Base-by-base conservation (phyloP, 2,329 filamentous ascomycete species). In the Hypoxylon sp. region DNA sequence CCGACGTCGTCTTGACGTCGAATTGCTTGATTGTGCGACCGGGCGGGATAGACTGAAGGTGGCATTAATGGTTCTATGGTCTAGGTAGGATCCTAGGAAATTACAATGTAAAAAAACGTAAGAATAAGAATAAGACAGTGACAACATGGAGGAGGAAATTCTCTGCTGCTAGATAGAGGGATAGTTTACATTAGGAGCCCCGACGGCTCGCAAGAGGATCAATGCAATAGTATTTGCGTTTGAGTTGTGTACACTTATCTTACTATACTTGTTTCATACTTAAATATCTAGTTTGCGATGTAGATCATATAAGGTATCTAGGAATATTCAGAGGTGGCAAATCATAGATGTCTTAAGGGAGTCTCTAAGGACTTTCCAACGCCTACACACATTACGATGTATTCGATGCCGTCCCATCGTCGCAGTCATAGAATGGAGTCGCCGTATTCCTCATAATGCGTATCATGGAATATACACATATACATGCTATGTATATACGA, bases 191-290 rank as follows among this genome's bases (percentile, higher is more conserved):
- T 10, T 49, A 58, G 43, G 43, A 58, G 55, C 45, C 45, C 38
- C 55, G 30, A 58, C 32, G 55, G 43, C 55, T 58, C 30, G 49
- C 14, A 25, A 34, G 41, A 56, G 25, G 28, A 11, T 21, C 55
- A 46, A 46, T 56, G 53, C 53, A 46, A 46, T 56, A 13, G 6
- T 34, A 46, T 45, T 46, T 56, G 38, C 17, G 21, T 28, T 46
- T 23, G 41, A 17, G 23, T 28, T 1, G 2, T 30, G 28, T 10
- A 43, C 6, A 9, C 19, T n/a, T n/a, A 2, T 43, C n/a, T 43
- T 17, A 17, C 9, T 9, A 21, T 30, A 2, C 5, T 30, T 30
- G 28, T 7, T 30, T 30, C n/a, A n/a, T n/a, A n/a, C n/a, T 7
- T 7, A n/a, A n/a, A n/a, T 30, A 30, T 30, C 28, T 30, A 5